A percentile compares a stretch with the other conserved stretches of the same genome.
phyloP scores from a whole-genome alignment of 225 moss, liverwort and hornwort genomes.

The Climacium dendroides region DNA sequence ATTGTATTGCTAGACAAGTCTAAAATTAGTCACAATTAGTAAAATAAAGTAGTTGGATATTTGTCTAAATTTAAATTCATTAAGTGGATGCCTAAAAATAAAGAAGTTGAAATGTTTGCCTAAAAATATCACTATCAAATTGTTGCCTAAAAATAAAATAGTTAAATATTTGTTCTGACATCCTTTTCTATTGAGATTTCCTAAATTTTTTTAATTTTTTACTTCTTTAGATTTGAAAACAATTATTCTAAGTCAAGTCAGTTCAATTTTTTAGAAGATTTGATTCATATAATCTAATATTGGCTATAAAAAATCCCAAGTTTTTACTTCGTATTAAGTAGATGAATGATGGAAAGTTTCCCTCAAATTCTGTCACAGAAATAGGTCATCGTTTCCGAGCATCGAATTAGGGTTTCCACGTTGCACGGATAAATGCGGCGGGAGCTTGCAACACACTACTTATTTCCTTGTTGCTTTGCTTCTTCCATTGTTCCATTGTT shows the following conservation, averaged over 20 bases:
- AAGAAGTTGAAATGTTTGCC: background rate
- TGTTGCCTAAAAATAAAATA: background rate
- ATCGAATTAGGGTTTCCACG: background rate
- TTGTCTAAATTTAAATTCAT: too few relatives aligned
- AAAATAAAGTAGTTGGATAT: too few relatives aligned
- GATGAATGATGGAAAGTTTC: background rate
- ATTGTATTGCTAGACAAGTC: background rate
- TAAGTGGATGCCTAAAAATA: too few relatives aligned
- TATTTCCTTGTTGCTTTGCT: fast-evolving
- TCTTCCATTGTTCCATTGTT: fast-evolving
- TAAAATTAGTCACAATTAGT: too few relatives aligned
- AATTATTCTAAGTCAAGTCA: background rate
- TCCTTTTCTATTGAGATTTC: background rate
- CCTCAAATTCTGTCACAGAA: background rate
- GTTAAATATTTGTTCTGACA: fast-evolving
- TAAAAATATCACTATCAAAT: too few relatives aligned
- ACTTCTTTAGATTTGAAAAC: background rate
- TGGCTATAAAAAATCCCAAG: background rate
- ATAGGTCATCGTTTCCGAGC: background rate
- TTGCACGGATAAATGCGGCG: background rate
- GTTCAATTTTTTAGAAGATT: background rate
- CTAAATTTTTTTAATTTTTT: background rate
- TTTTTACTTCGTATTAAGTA: background rate
- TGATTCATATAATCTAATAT: background rate
- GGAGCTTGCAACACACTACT: fast-evolving